Evolutionary conservation across 1,139 yeast genomes (phyloP), one percentile per base, ranked within the genome.

Genomic region (Hansenula sp.): DNA sequence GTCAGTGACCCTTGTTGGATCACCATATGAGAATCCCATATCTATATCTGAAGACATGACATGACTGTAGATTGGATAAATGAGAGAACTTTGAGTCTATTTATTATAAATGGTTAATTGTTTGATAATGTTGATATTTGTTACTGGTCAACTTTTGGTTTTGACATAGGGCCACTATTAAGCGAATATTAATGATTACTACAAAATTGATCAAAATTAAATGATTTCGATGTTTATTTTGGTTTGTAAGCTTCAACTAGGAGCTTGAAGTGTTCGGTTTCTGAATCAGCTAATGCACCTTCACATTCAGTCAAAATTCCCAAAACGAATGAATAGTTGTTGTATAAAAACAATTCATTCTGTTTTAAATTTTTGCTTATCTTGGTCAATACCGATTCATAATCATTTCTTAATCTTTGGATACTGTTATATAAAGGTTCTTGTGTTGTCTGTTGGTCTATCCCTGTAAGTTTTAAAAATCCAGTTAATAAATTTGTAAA

Each of bases 371-470:
- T 68, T 41, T 69, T 69, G 46, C 83, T 74, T 41, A 85, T 62
- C 53, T 83, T 88, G 2, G 95, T 85, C 56, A 92, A 62, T 2
- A 80, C 72, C 25, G 77, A 77, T 58, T 92, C 97, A 58, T 79
- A 90, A 48, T 86, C 96, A 53, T 79, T 80, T 39, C 90, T 66
- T 32, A 92, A 64, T 43, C 96, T 69, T 9, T 69, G 69, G 4
- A 90, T 71, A 1, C 92, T 81, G 44, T 75, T 77, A 34, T 76
- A 75, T 9, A 90, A 67, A 0, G 96, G 97, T 54, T 89, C 97
- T 14, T 71, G 63, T 6, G 61, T 50, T 22, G 62, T 60, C 39
- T 53, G 56, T 26, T 53, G 53, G 29, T 59, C 59, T 10, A 57
- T 51, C 16, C 53, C 47, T 5, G 82, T 72, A 22, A 90, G 64